phyloP scores from a whole-genome alignment of 306 rosid species.

The Pueraria montana region DNA sequence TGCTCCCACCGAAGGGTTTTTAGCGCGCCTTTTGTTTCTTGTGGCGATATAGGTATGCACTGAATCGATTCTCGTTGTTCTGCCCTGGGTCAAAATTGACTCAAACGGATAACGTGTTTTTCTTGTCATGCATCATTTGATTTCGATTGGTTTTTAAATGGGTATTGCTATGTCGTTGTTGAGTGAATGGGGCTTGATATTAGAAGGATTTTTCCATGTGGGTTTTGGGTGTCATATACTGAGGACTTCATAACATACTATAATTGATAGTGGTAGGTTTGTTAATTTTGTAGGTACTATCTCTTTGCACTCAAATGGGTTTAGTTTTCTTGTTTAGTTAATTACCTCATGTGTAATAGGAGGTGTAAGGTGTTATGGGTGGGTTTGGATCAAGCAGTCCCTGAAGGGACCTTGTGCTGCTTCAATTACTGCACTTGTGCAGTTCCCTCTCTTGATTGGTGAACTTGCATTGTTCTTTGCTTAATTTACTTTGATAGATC shows the following conservation, averaged over 20 bases:
- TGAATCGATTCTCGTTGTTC: neutral
- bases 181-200: neutral
- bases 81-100: neutral
- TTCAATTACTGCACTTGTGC: neutral
- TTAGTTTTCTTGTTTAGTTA: too few species aligned
- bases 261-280: too few species aligned
- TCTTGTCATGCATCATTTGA: neutral
- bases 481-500: neutral
- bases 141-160: neutral
- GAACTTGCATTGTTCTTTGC: conserved; percentile 2
- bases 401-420: neutral
- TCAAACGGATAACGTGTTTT: neutral
- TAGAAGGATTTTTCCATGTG: neutral
- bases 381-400: neutral
- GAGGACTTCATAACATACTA: neutral
- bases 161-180: neutral
- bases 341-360: too few species aligned
- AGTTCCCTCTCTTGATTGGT: too few species aligned
- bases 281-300: too few species aligned
- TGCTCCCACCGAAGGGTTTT: neutral
- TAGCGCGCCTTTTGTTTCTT: neutral
- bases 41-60: neutral
- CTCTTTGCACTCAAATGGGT: neutral
- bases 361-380: too few species aligned
- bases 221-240: neutral